Base-by-base conservation (phyloP, 208 protist species). In the Naegleria gruberi region DNA sequence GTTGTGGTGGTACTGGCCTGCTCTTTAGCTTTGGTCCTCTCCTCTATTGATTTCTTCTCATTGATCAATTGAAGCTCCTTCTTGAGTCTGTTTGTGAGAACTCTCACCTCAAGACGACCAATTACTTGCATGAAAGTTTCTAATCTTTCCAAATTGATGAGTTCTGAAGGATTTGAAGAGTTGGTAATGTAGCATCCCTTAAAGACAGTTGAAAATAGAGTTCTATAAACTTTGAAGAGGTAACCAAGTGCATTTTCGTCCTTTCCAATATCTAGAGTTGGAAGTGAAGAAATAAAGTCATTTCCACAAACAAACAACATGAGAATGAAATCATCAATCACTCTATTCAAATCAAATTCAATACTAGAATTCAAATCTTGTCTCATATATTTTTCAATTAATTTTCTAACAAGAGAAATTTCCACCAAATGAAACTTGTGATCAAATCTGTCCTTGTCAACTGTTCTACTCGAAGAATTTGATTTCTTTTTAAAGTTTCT, bases 361-460 rank as follows among this genome's bases (percentile, higher is more conserved):
- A 87, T 43, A 8, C 74, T 0, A 42, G 73, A 82, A 7, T 42
- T 82, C 23, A 40, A 19, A 19, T 82, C 19, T 83, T 83, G 37
- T 94, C 88, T 30, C 51, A 83, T 96, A 97, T 94, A 90, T 90
- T 85, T 89, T 87, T 96, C 91, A 41, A 99, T 92, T 92, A 99
- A 99, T 89, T 99, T 96, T 65, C 98, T 95, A 57, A 99, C 92
- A n/a, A 99, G 88, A 92, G 93, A 95, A 77, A 99, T 94, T 91
- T 98, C 88, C 1, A 94, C 8, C 74, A 94, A 77, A 40, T 94
- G 93, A 46, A 94, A 95, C 89, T 40, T 43, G 19, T 46, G 34
- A 30, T 86, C 42, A 10, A 46, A 42, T 12, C 73, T 19, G 15
- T 82, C 34, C 34, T n/a, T 42, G 15, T 82, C 73, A 82, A 37